Base-by-base conservation (phyloP, 495 filamentous ascomycete species). In the Tricharina praecox region DNA sequence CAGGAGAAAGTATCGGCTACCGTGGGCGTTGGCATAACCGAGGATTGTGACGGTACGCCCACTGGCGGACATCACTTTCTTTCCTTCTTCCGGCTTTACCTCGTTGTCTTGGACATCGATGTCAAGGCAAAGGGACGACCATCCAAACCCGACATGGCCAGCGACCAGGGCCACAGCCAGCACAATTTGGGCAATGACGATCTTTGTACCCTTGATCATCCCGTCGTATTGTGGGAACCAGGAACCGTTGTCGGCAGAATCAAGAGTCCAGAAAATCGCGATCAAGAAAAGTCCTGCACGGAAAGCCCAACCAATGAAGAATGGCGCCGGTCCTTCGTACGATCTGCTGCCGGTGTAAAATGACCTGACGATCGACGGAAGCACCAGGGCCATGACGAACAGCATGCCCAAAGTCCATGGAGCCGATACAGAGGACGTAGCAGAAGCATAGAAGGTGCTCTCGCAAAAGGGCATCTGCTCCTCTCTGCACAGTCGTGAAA, bases 401-500 rank as follows among this genome's bases (percentile, higher is more conserved):
- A 90, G 85, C 45, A 96, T 79, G 11, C 68, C 56, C 3, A 96
- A 67, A 61, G 93, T 86, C 86, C 88, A 95, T 3, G 79, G 76
- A 1, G 88, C 83, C 1, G 90, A 95, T 21, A 86, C 94, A 0
- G 90, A 95, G 1, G 86, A 93, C 4, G 76, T 84, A 8, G 80
- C 76, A 0, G 87, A 94, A 16, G 90, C 77, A 61, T 96, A 96
- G 66, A 93, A 99, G 5, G 90, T 95, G 0, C 87, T 94, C 30
- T 74, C 76, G 69, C 90, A 99, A 66, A 79, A 84, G 0, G 92
- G 90, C 84, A 95, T 94, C 63, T 96, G 90, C 62, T 99, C 90
- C 61, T 99, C 90, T 45, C 90, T 81, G 60, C 90, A 99, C 24
- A 96, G 77, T 49, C 85, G 82, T 18, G 92, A 95, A 50, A 93